phyloP scores from a whole-genome alignment of 139 green algal genomes.

The Ostreobium quekettii region DNA sequence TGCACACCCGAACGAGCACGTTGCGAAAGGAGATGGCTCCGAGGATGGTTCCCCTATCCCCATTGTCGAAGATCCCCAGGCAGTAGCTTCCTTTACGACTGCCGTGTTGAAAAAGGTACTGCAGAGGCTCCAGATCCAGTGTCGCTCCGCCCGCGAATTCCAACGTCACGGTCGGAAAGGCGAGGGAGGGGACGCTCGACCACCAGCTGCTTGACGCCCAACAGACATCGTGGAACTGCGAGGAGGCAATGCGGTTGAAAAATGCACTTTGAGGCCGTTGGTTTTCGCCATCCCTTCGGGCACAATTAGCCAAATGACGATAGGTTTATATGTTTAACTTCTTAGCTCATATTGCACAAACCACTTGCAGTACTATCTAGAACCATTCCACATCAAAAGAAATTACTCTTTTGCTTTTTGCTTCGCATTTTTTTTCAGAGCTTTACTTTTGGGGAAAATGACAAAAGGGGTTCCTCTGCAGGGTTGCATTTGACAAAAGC shows the following conservation, averaged over 20 bases:
- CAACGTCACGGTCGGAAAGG: constrained; percentile 62
- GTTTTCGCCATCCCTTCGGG: too few species aligned
- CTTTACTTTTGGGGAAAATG: too few species aligned
- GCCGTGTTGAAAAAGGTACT: constrained; percentile 79
- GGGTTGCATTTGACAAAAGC: too few species aligned
- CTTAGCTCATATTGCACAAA: too few species aligned
- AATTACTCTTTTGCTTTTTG: too few species aligned
- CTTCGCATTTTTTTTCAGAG: too few species aligned
- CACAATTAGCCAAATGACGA: too few species aligned
- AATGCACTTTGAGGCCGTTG: too few species aligned
- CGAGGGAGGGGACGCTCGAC: constrained; percentile 29
- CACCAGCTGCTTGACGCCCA: constrained; percentile 47
- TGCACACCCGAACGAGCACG: constrained; percentile 62
- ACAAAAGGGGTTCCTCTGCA: too few species aligned
- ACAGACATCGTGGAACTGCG: constrained; percentile 83
- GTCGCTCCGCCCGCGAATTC: constrained; percentile 39
- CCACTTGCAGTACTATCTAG: too few species aligned
- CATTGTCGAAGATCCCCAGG: constrained; percentile 88
- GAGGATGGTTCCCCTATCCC: constrained; percentile 59
- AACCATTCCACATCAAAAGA: too few species aligned
- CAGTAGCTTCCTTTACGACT: constrained; percentile 71
- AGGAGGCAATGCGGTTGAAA: constrained; percentile 20
- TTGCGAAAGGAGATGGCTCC: constrained; percentile 77
- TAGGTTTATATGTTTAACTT: too few species aligned
- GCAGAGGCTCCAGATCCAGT: constrained; percentile 53